Percentiles rank a stretch among this genome's conserved stretches.
Evolutionary conservation across 2,329 filamentous ascomycete species (phyloP).

Genomic region (Blastomyces silverae): DNA sequence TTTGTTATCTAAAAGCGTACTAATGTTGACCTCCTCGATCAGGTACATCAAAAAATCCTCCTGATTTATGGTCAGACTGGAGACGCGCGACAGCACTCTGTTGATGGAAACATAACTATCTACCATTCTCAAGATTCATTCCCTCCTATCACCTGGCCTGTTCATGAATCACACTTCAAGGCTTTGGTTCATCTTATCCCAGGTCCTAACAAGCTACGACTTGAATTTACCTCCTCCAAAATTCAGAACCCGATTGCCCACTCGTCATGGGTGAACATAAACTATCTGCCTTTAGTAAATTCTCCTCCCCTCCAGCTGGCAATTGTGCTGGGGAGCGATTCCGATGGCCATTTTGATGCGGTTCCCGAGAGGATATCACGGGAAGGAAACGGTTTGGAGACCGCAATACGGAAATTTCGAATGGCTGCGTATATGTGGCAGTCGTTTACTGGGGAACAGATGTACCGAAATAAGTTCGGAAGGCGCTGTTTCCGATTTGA

Average conservation of each 20-base stretch:
- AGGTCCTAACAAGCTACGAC: constrained; percentile 77
- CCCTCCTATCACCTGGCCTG: constrained; percentile 77
- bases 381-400: constrained; percentile 75
- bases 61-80: constrained; percentile 75
- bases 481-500: constrained; percentile 83
- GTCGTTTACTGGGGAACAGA: constrained; percentile 92
- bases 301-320: constrained; percentile 82
- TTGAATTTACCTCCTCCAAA: constrained; percentile 83
- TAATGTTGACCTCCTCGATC: constrained; percentile 15
- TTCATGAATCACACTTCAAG: constrained; percentile 85
- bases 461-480: constrained; percentile 82
- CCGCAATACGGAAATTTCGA: constrained; percentile 79
- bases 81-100: constrained; percentile 57
- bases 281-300: constrained; percentile 74
- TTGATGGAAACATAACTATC: constrained; percentile 75
- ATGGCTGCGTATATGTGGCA: constrained; percentile 98
- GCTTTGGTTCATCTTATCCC: constrained; percentile 82
- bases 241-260: constrained; percentile 64
- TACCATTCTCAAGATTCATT: constrained; percentile 79
- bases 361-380: constrained; percentile 65
- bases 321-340: constrained; percentile 82
- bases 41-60: constrained; percentile 90
- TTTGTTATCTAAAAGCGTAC: constrained; percentile 16
- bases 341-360: constrained; percentile 75
- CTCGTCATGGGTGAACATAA: constrained; percentile 71